Evolutionary conservation across 1,284 basidiomycete genomes (phyloP).

Genomic region (Leccinum subrobustum): DNA sequence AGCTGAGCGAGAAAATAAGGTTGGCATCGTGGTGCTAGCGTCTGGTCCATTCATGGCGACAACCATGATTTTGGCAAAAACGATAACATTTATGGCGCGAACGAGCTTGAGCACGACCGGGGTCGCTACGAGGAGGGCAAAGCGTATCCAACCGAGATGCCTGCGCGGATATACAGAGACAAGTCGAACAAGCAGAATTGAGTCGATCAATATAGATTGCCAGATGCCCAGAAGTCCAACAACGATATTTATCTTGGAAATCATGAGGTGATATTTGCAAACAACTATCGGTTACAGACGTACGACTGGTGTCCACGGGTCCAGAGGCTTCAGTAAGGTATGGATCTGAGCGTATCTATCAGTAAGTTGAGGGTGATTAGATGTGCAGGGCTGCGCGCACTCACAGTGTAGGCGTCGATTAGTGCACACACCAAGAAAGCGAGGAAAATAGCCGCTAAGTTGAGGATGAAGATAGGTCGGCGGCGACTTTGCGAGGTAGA

Average conservation of each 20-base stretch:
- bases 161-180: slow-evolving; percentile 20
- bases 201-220: slow-evolving; percentile 30
- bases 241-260: slow-evolving; percentile 7
- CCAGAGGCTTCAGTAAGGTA: slow-evolving; percentile 17
- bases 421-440: slow-evolving; percentile 20
- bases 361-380: neutral
- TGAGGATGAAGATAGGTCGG: slow-evolving; percentile 24
- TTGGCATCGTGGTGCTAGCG: neutral
- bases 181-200: slow-evolving; percentile 26
- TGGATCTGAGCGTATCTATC: slow-evolving; percentile 15
- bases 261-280: neutral
- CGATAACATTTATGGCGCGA: slow-evolving; percentile 14
- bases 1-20: slow-evolving; percentile 8
- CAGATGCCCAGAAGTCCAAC: slow-evolving; percentile 23
- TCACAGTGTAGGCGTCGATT: slow-evolving; percentile 16
- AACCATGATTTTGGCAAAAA: slow-evolving; percentile 13
- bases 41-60: slow-evolving; percentile 10
- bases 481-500: slow-evolving; percentile 22
- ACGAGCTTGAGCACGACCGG: slow-evolving; percentile 20
- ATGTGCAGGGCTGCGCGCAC: neutral
- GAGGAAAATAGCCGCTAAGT: slow-evolving; percentile 17
- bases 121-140: slow-evolving; percentile 5
- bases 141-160: slow-evolving; percentile 3
- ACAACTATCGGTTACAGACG: neutral
- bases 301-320: slow-evolving; percentile 5